Evolutionary conservation across 2,329 filamentous ascomycete genomes (phyloP), one percentile per base, ranked within the genome.

Genomic region (Gaeumannomyces tritici): DNA sequence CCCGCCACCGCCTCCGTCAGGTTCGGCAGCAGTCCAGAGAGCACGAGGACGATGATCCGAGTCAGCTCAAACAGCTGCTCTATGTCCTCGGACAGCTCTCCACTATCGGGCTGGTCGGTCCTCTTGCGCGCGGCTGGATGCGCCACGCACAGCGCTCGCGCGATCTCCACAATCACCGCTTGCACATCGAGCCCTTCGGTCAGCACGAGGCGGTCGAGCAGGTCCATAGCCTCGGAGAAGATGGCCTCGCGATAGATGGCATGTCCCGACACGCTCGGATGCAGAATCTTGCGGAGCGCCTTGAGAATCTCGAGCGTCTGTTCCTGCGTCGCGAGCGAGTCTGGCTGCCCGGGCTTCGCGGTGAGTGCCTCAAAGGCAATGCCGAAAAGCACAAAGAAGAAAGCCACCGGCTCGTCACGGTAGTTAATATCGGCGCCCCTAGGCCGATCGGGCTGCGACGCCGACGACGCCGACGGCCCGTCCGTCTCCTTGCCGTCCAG

Each of bases 311-410:
- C 92, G 31, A 75, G 77, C 8, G 89, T 91, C 71, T 96, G 91
- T 66, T 89, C 88, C 66, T 88, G 87, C 0, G 86, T 86, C 4
- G 87, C 87, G 33, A 92, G 80, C 13, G 87, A 80, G 67, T 89
- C 87, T 42, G 77, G 79, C 59, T 83, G 80, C 27, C 85, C 83
- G 6, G 89, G 88, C 58, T 92, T 87, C 8, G 91, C 91, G 9
- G 93, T 93, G 27, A 99, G 83, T 24, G 96, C 93, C 75, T 99
- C 96, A 68, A 99, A 98, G 0, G 93, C 92, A 63, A 99, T 88
- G 13, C 95, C 95, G 69, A 98, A 99, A 0, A 99, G 83, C 18
- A 99, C 93, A 70, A 99, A 99, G 79, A 99, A 99, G 80, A 99
- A 99, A 0, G 95, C 95, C 1, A 98, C 91, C 0, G 95, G 95